phyloP scores from a whole-genome alignment of 1,139 yeast species.

The Zygosaccharomyces sapae region DNA sequence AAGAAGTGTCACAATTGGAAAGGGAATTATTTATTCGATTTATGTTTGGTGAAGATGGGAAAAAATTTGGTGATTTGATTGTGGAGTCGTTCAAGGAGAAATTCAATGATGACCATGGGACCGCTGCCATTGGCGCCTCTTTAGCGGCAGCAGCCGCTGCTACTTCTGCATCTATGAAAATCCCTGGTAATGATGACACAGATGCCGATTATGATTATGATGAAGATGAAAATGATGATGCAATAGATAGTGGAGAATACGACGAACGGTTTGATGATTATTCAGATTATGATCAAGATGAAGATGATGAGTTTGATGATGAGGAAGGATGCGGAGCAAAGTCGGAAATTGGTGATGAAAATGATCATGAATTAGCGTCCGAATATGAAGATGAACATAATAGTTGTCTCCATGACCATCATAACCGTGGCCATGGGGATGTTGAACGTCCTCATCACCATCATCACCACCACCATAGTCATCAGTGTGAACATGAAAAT shows the following conservation, averaged over 20 bases:
- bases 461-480: slow-evolving; percentile 9
- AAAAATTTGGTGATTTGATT: slow-evolving; percentile 28
- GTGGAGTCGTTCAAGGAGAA: slow-evolving; percentile 29
- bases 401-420: slow-evolving; percentile 16
- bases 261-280: slow-evolving; percentile 23
- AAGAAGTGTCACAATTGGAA: slow-evolving; percentile 28
- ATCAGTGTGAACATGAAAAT: slow-evolving; percentile 23
- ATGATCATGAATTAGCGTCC: slow-evolving; percentile 14
- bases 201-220: slow-evolving; percentile 13
- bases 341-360: slow-evolving; percentile 25
- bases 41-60: slow-evolving; percentile 31
- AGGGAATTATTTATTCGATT: slow-evolving; percentile 32
- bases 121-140: slow-evolving; percentile 23
- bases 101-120: slow-evolving; percentile 23
- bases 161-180: slow-evolving; percentile 17
- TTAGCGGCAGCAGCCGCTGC: slow-evolving; percentile 29
- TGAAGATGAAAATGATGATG: slow-evolving; percentile 16
- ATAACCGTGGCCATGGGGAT: slow-evolving; percentile 14
- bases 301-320: slow-evolving; percentile 12
- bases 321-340: slow-evolving; percentile 21
- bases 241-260: slow-evolving; percentile 19
- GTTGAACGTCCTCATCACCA: slow-evolving; percentile 10
- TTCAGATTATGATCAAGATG: slow-evolving; percentile 29
- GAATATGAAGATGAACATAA: slow-evolving; percentile 25
- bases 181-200: slow-evolving; percentile 15